Conservation (phyloP, 306 rosid species). For the Medicago ruthenica region DNA sequence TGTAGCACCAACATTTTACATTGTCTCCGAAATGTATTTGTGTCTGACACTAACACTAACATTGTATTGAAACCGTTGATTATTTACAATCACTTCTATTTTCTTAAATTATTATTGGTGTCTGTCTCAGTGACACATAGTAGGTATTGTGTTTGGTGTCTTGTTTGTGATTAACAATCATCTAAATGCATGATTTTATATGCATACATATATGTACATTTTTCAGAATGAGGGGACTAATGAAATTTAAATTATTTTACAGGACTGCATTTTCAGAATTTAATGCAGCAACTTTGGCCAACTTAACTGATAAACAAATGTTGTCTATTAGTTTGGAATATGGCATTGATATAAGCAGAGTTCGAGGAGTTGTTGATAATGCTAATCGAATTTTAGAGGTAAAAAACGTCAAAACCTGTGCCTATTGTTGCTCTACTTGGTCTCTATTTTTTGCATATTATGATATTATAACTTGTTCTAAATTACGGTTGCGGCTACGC, state of each 20-base stretch:
- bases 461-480: no score
- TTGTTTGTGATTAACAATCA: neutral
- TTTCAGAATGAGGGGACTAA: conserved; percentile 28
- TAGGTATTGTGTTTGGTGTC: neutral
- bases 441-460: no score
- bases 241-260: conserved; percentile 29
- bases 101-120: neutral
- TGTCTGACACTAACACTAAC: neutral
- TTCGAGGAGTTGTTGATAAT: conserved; percentile 96
- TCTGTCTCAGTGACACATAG: neutral
- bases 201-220: neutral
- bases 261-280: conserved; percentile 88
- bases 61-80: no score
- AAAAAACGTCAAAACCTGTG: conserved; percentile 3
- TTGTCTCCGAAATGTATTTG: neutral
- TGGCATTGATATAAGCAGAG: conserved; percentile 85
- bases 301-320: conserved; percentile 83
- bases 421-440: neutral
- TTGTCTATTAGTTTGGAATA: conserved; percentile 64
- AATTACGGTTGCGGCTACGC: neutral
- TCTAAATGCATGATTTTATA: neutral
- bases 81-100: no score
- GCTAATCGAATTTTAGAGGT: conserved; percentile 87
- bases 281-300: conserved; percentile 74
- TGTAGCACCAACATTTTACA: neutral